These are phyloP conservation scores for Ilyonectria mors-panacis DNA, from an alignment of 2,329 filamentous ascomycete genomes.

Conservation along the genomic window DNA sequence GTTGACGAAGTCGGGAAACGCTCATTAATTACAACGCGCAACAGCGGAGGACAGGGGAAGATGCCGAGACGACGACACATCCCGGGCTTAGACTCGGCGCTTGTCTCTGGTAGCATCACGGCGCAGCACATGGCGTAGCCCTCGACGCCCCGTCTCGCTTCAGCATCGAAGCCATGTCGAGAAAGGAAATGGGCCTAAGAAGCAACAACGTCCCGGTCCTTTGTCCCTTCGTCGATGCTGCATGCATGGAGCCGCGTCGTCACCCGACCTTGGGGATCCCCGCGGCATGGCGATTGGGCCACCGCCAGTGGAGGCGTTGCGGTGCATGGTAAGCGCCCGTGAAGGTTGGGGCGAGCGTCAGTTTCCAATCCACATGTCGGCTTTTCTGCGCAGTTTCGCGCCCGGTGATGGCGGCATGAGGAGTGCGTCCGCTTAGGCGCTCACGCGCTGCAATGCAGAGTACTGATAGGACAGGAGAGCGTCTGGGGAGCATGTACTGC, in stretches of 20 bases:
- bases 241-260: neutral
- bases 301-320: conserved; percentile 4
- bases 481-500: conserved; percentile 2
- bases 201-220: neutral
- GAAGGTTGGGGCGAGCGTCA: neutral
- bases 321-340: conserved; percentile 18
- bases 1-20: neutral
- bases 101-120: neutral
- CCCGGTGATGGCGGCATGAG: conserved; percentile 8
- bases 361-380: conserved; percentile 1
- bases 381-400: conserved; percentile 11
- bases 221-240: neutral
- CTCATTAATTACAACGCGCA: neutral
- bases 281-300: conserved; percentile 21
- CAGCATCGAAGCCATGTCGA: neutral
- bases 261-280: neutral
- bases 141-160: neutral
- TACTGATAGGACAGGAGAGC: conserved; percentile 9
- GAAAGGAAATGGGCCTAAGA: neutral
- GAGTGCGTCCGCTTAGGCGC: conserved; percentile 13
- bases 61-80: neutral
- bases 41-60: neutral
- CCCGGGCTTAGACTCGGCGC: neutral
- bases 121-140: neutral
- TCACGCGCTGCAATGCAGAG: conserved; percentile 11